Evolutionary conservation across 2,329 filamentous ascomycete genomes (phyloP), one percentile per base, ranked within the genome.

Genomic region (Fusarium zealandicum): DNA sequence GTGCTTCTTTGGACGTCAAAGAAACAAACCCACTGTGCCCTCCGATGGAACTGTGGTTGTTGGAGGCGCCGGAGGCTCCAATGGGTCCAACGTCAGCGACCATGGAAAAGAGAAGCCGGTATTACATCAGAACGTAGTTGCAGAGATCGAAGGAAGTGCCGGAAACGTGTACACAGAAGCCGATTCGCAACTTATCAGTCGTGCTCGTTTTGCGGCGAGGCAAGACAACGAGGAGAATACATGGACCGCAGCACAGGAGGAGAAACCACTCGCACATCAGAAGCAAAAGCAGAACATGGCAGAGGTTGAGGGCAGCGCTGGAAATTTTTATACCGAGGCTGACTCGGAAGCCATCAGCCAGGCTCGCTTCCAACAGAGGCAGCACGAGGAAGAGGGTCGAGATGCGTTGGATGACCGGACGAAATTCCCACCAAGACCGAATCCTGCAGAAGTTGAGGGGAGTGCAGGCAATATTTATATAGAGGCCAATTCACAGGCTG

Each of bases 1-100:
- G 8, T 52, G 50, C 8, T 52, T 54, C 31, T 57, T 63, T 27
- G 54, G 32, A 27, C 62, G 56, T 0, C 59, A 50, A 1, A 51
- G 42, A n/a, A 37, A 43, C 1, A 51, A 54, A 18, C 14, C 25
- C 2, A 5, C 27, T 5, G n/a, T 16, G 6, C 33, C 44, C 1
- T 9, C 37, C 0, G 7, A 30, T 2, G 27, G 18, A 6, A 28
- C 36, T 4, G 38, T 22, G 6, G 14, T 38, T 3, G 9, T 35
- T 0, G 20, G 12, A 11, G 30, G 20, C 0, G 28, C 33, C 12
- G 27, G 31, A 13, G 47, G 52, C 1, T 27, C 41, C 2, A 42
- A 44, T 3, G 31, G 6, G 9, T 30, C 37, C 2, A 51, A 36
- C 2, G 18, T 28, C 5, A 43, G 47, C 13, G 47, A 43, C 5